Evolutionary conservation across 352 stramenopile species (phyloP).

Genomic region (Globisporangium takayamanum): DNA sequence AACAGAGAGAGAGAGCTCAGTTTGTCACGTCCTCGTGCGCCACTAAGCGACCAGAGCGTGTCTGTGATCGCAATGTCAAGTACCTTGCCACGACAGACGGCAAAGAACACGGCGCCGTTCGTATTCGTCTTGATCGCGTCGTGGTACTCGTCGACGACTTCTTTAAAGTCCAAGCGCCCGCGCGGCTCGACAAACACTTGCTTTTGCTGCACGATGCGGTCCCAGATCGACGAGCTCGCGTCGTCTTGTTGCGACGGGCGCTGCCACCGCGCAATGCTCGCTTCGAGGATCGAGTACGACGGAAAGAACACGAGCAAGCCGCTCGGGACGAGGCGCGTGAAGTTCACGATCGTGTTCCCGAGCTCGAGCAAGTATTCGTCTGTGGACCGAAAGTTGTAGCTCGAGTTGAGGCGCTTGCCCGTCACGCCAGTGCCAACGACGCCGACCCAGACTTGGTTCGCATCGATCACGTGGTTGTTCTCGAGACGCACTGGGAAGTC

Average conservation of each 20-base stretch:
- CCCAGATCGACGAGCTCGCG: conserved; percentile 62
- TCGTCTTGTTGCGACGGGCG: conserved; percentile 22
- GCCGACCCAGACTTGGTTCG: conserved; percentile 82
- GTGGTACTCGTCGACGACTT: conserved; percentile 77
- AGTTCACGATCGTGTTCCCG: conserved; percentile 94
- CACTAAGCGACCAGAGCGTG: background rate
- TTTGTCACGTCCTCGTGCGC: background rate
- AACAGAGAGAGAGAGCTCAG: background rate
- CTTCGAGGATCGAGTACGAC: conserved; percentile 95
- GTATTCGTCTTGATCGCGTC: conserved; percentile 60
- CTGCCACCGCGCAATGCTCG: conserved; percentile 76
- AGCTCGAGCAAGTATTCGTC: conserved; percentile 94
- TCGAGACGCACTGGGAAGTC: conserved; percentile 95
- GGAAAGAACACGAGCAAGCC: conserved; percentile 99
- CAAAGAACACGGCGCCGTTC: conserved; percentile 94
- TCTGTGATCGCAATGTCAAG: background rate
- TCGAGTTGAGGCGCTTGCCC: conserved; percentile 91
- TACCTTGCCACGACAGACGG: conserved; percentile 97
- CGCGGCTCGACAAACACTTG: conserved; percentile 75
- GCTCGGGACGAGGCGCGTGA: conserved; percentile 92
- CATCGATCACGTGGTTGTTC: conserved; percentile 96
- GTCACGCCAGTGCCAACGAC: conserved; percentile 93
- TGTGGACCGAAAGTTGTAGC: conserved; percentile 92
- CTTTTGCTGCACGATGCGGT: conserved; percentile 70
- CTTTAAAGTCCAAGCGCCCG: conserved; percentile 66